These are phyloP conservation scores for Rasamsonia emersonii DNA, from an alignment of 2,329 filamentous ascomycete genomes.

Conservation along the genomic window DNA sequence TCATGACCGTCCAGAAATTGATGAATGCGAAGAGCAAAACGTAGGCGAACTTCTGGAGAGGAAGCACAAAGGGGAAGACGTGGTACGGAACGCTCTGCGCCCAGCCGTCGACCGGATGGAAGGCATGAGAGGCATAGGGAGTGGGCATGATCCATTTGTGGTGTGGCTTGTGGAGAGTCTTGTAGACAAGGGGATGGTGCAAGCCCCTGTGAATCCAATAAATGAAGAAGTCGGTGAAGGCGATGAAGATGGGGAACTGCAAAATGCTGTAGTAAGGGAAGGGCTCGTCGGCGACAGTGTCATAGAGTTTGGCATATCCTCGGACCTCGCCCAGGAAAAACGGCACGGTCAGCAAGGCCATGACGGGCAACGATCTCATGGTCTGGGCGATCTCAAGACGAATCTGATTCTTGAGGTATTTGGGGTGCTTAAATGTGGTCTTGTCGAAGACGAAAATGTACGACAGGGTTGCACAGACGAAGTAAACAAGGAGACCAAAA, in stretches of 20 bases:
- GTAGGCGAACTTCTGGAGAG: slow-evolving; percentile 83
- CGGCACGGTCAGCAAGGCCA: slow-evolving; percentile 72
- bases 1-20: slow-evolving; percentile 95
- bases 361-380: slow-evolving; percentile 65
- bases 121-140: slow-evolving; percentile 84
- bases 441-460: slow-evolving; percentile 91
- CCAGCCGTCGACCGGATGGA: slow-evolving; percentile 90
- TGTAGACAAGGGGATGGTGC: slow-evolving; percentile 76
- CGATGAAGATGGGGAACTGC: slow-evolving; percentile 80
- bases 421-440: slow-evolving; percentile 76
- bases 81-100: slow-evolving; percentile 86
- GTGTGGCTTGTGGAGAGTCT: slow-evolving; percentile 87
- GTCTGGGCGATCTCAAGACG: slow-evolving; percentile 76
- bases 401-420: slow-evolving; percentile 92
- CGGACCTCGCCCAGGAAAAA: slow-evolving; percentile 77
- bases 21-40: slow-evolving; percentile 82
- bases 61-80: slow-evolving; percentile 85
- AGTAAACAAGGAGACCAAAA: slow-evolving; percentile 79
- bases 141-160: slow-evolving; percentile 99
- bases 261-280: slow-evolving; percentile 67
- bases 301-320: slow-evolving; percentile 81
- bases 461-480: slow-evolving; percentile 70
- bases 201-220: slow-evolving; percentile 86
- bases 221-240: slow-evolving; percentile 83
- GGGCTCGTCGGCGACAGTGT: slow-evolving; percentile 64